Evolutionary conservation across 164 flowering plant genomes (phyloP).

Genomic region (Berberis vulgaris): DNA sequence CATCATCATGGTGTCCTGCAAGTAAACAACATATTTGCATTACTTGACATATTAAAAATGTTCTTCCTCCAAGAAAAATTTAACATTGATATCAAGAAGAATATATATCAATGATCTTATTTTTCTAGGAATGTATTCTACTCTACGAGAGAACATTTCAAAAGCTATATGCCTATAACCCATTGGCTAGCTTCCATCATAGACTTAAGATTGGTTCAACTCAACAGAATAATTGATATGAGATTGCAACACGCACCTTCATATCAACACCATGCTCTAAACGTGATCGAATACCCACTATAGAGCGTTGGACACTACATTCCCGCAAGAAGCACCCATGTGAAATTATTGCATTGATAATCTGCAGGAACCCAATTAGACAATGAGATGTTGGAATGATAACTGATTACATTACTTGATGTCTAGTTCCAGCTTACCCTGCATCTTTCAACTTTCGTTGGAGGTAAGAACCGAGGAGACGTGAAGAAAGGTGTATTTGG

Average conservation of each 20-base stretch:
- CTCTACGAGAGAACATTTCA: too few species aligned
- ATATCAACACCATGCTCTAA: constrained; percentile 78
- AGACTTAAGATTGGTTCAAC: too few species aligned
- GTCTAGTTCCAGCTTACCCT: constrained; percentile 37
- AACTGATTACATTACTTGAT: constrained; percentile 1
- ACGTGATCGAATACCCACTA: constrained; percentile 89
- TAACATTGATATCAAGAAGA: too few species aligned
- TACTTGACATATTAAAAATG: neutral
- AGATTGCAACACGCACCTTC: constrained; percentile 30
- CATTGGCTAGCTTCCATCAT: too few species aligned
- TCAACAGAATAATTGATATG: neutral
- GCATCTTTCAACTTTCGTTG: constrained; percentile 85
- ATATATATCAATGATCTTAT: too few species aligned
- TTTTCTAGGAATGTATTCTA: too few species aligned
- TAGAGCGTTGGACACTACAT: constrained; percentile 68
- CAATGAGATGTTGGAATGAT: constrained; percentile 9
- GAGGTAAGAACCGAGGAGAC: constrained; percentile 87
- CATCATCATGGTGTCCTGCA: constrained; percentile 98
- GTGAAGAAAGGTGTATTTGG: constrained; percentile 93
- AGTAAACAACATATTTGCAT: neutral
- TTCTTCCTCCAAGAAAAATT: neutral
- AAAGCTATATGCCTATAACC: too few species aligned
- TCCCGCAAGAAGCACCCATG: constrained; percentile 95
- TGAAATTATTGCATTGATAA: constrained; percentile 74
- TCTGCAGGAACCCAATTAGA: constrained; percentile 36